Percentiles rank a stretch among this genome's conserved stretches.
phyloP scores from a whole-genome alignment of 148 eudicot species.

The Vaccinium darrowii region DNA sequence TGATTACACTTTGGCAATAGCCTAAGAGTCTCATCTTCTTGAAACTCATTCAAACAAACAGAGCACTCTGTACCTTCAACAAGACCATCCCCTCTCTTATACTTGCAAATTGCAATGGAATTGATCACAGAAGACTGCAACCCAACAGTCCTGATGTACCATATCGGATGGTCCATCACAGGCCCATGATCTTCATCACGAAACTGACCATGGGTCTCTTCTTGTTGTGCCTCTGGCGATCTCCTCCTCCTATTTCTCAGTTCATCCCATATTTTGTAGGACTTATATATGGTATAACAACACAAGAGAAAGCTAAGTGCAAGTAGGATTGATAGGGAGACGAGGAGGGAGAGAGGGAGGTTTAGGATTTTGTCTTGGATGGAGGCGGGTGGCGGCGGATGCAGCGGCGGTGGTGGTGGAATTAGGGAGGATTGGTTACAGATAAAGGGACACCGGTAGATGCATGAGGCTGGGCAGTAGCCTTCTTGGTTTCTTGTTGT shows the following conservation, averaged over 20 bases:
- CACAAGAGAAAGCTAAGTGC: conserved; percentile 19
- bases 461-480: conserved; percentile 30
- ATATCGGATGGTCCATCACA: conserved; percentile 52
- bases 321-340: conserved; percentile 31
- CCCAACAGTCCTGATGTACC: conserved; percentile 71
- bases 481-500: conserved; percentile 14
- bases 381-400: neutral
- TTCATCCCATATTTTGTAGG: conserved; percentile 7
- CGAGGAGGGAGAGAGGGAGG: conserved; percentile 31
- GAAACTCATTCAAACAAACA: conserved; percentile 69
- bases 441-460: conserved; percentile 15
- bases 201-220: conserved; percentile 22
- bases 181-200: conserved; percentile 40
- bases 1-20: conserved; percentile 69
- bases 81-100: conserved; percentile 42
- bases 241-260: neutral
- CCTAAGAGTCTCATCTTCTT: conserved; percentile 51
- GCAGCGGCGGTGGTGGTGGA: neutral
- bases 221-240: neutral
- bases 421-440: neutral
- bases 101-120: conserved; percentile 44
- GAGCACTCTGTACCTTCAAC: conserved; percentile 61
- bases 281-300: conserved; percentile 31
- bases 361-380: conserved; percentile 9
- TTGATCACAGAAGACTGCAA: conserved; percentile 44